phyloP scores from a whole-genome alignment of 441 rosid species.

The Iberis amara region DNA sequence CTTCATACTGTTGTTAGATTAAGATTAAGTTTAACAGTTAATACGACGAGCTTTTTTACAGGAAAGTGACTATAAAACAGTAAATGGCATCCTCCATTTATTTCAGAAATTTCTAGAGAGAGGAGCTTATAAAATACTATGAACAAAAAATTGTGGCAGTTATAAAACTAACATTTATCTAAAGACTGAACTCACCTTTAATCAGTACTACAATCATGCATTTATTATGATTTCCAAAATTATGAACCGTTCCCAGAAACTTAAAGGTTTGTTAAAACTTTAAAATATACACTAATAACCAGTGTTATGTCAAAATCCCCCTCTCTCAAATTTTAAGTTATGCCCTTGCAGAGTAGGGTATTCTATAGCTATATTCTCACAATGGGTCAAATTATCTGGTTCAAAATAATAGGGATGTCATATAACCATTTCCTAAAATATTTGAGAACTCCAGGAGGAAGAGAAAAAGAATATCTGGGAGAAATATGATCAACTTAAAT shows the following conservation, averaged over 20 bases:
- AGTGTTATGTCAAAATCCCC: no score
- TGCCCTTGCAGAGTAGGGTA: background rate
- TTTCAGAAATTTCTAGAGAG: background rate
- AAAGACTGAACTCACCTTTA: no score
- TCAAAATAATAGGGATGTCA: background rate
- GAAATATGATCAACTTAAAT: constrained; percentile 11
- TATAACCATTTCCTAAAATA: background rate
- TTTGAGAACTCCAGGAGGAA: constrained; percentile 1
- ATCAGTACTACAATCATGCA: no score
- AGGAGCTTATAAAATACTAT: no score
- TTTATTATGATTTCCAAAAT: no score
- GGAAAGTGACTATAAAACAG: constrained; percentile 15
- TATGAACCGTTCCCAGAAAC: no score
- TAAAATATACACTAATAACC: no score
- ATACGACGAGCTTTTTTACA: background rate
- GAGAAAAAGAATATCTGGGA: constrained; percentile 8
- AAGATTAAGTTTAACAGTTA: constrained; percentile 8
- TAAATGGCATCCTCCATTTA: background rate
- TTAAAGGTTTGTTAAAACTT: no score
- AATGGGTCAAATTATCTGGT: constrained; percentile 3
- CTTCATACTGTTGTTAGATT: constrained; percentile 2
- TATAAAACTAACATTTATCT: no score
- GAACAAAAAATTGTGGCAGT: no score
- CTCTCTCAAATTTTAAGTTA: background rate
- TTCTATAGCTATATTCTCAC: background rate